These are phyloP conservation scores for Amphicarpaea edgeworthii DNA, from an alignment of 306 rosid species.

Conservation along the genomic window DNA sequence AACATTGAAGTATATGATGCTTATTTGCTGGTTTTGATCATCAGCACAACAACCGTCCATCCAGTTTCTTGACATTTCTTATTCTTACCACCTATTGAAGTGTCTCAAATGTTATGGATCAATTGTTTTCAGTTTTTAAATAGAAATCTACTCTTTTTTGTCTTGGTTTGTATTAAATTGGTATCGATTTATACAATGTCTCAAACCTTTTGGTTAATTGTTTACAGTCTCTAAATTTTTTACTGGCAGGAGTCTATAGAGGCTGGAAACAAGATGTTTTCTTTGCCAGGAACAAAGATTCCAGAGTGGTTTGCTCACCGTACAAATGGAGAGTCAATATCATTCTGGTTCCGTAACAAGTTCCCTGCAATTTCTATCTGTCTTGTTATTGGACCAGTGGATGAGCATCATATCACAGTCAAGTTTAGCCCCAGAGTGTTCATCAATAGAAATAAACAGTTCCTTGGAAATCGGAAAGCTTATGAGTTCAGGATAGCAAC, in stretches of 20 bases:
- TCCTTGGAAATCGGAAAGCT: not conserved
- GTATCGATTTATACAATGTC: not conserved
- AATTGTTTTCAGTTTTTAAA: not conserved
- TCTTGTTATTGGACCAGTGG: not conserved
- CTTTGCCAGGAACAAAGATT: constrained; percentile 10
- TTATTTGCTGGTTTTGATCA: not conserved
- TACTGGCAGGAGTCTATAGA: not conserved
- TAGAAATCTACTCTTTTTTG: too few species aligned
- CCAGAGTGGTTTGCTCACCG: constrained; percentile 12
- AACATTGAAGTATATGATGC: not conserved
- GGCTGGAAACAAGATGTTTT: not conserved
- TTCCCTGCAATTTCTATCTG: constrained; percentile 15
- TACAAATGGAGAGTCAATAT: not conserved
- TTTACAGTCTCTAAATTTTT: not conserved
- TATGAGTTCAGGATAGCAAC: constrained; percentile 12
- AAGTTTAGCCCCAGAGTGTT: not conserved
- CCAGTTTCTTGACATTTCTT: not conserved
- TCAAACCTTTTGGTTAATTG: not conserved
- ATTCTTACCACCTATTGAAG: too few species aligned
- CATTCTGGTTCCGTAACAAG: constrained; percentile 37
- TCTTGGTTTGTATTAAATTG: not conserved
- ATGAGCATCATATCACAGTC: not conserved
- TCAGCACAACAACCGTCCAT: not conserved
- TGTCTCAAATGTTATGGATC: too few species aligned
- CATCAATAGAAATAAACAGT: constrained; percentile 15